phyloP scores from a whole-genome alignment of 73 alveolate genomes.

The Stentor coeruleus region DNA sequence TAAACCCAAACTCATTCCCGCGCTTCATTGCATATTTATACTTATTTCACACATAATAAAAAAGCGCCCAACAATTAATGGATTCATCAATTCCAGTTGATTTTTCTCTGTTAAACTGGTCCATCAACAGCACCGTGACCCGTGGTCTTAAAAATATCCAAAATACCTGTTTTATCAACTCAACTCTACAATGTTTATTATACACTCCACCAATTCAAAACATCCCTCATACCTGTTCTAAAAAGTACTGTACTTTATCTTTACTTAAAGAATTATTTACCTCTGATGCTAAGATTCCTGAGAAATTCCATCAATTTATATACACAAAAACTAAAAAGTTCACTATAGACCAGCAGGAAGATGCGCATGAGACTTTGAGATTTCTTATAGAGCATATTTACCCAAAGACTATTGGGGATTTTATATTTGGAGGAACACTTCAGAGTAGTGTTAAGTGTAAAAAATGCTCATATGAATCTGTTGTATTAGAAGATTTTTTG shows the following conservation, averaged over 20 bases:
- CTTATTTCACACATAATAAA: too few species aligned
- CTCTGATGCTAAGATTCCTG: not conserved
- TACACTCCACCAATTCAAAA: constrained; percentile 38
- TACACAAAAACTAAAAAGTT: too few species aligned
- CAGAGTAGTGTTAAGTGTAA: constrained; percentile 43
- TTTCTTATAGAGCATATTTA: constrained; percentile 25
- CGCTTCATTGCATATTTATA: too few species aligned
- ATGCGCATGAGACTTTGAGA: constrained; percentile 49
- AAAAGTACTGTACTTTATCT: not conserved
- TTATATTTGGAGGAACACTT: constrained; percentile 47
- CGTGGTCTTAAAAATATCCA: constrained; percentile 35
- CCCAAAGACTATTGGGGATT: not conserved
- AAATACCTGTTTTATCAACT: constrained; percentile 56
- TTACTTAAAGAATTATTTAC: not conserved
- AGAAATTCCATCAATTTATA: too few species aligned
- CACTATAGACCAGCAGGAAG: constrained; percentile 42
- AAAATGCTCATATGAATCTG: constrained; percentile 38
- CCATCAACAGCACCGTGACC: too few species aligned
- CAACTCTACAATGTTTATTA: constrained; percentile 47
- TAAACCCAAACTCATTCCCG: too few species aligned
- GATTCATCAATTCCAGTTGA: too few species aligned
- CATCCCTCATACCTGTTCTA: not conserved
- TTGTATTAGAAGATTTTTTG: constrained; percentile 38
- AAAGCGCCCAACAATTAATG: too few species aligned
- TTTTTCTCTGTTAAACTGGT: too few species aligned